Conservation (phyloP, 176 grass and related monocot genomes). For the Avena insularis region DNA sequence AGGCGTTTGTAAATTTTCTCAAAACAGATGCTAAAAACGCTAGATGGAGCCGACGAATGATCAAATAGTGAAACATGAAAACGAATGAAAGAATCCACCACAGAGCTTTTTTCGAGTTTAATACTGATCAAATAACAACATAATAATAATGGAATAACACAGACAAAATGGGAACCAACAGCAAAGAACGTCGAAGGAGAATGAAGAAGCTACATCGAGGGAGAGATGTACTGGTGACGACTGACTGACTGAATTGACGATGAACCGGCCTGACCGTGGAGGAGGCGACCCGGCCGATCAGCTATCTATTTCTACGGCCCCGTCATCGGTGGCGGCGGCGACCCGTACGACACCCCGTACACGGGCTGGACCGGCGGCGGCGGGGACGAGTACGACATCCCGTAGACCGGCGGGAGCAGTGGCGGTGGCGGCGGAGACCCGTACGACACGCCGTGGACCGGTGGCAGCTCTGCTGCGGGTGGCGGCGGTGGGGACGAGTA, state of each 20-base stretch:
- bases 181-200: neutral
- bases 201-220: slow-evolving; percentile 22
- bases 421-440: slow-evolving; percentile 51
- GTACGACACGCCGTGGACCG: slow-evolving; percentile 52
- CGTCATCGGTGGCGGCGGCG: slow-evolving; percentile 41
- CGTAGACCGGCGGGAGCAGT: slow-evolving; percentile 44
- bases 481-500: slow-evolving; percentile 56
- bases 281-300: slow-evolving; percentile 6
- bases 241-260: neutral
- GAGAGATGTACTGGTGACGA: slow-evolving; percentile 50
- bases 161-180: slow-evolving; percentile 1
- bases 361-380: slow-evolving; percentile 39
- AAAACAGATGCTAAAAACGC: no score
- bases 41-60: no score
- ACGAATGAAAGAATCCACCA: slow-evolving; percentile 43
- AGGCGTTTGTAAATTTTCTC: no score
- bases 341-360: slow-evolving; percentile 51
- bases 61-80: neutral
- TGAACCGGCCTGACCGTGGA: slow-evolving; percentile 22
- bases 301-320: no score
- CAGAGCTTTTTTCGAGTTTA: slow-evolving; percentile 49
- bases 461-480: neutral
- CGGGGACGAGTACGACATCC: slow-evolving; percentile 59
- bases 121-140: slow-evolving; percentile 50
- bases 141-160: slow-evolving; percentile 16